These are phyloP conservation scores for Prunella vulgaris DNA, from an alignment of 257 asterid species.

Conservation along the genomic window DNA sequence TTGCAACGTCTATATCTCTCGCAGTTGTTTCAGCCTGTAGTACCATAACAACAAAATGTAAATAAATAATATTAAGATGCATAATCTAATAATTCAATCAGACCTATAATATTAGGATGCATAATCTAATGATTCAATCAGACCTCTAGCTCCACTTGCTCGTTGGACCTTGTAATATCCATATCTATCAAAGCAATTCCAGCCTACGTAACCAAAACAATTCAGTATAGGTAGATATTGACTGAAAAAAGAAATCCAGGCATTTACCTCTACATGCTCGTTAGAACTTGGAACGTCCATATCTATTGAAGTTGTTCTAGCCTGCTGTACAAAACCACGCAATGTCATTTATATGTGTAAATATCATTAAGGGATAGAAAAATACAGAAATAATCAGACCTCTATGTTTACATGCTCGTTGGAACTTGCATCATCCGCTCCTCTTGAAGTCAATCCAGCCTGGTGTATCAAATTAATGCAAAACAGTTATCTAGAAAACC, in stretches of 20 bases:
- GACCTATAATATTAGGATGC: constrained; percentile 8
- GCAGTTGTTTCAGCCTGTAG: constrained; percentile 27
- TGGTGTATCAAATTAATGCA: constrained; percentile 22
- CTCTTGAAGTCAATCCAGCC: constrained; percentile 32
- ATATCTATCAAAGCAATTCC: constrained; percentile 26
- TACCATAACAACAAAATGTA: constrained; percentile 14
- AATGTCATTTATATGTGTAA: not conserved
- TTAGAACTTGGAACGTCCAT: constrained; percentile 17
- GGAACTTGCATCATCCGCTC: constrained; percentile 19
- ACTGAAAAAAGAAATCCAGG: constrained; percentile 8
- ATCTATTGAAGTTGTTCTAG: constrained; percentile 27
- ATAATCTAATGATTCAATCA: constrained; percentile 3
- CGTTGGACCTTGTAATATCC: constrained; percentile 17
- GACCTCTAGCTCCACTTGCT: constrained; percentile 31
- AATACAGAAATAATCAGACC: constrained; percentile 26
- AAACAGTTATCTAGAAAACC: not conserved
- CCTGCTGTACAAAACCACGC: constrained; percentile 27
- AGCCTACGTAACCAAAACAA: constrained; percentile 28
- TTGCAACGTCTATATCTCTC: constrained; percentile 20
- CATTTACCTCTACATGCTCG: constrained; percentile 26
- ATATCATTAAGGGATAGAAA: not conserved
- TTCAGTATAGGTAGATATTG: not conserved
- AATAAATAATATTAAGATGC: constrained; percentile 1
- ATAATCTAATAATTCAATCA: not conserved
- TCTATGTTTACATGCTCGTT: constrained; percentile 24